These are phyloP conservation scores for Prunus mira DNA, from an alignment of 306 rosid genomes.

Conservation along the genomic window DNA sequence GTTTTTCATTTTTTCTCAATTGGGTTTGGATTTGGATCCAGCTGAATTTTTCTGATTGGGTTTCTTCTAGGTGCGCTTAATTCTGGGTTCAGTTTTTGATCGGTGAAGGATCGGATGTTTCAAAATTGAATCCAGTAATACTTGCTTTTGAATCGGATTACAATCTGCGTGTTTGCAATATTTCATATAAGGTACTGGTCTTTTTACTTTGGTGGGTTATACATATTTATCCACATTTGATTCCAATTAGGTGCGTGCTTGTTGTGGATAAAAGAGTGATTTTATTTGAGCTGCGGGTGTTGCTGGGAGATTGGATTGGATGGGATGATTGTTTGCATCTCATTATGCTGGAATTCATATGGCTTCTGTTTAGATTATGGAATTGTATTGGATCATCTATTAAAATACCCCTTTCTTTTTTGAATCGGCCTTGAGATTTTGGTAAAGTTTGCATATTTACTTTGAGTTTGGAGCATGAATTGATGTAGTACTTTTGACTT, in stretches of 20 bases:
- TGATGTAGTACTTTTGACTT: slow-evolving; percentile 34
- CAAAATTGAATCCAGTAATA: slow-evolving; percentile 53
- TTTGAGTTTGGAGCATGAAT: slow-evolving; percentile 20
- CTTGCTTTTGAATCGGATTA: slow-evolving; percentile 44
- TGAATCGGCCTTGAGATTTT: slow-evolving; percentile 14
- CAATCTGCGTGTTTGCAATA: slow-evolving; percentile 43
- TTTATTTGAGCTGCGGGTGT: slow-evolving; percentile 29
- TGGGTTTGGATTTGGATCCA: slow-evolving; percentile 54
- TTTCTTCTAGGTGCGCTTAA: slow-evolving; percentile 47
- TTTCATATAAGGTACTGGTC: slow-evolving; percentile 41
- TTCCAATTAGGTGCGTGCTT: slow-evolving; percentile 17
- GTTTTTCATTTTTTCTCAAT: slow-evolving; percentile 46
- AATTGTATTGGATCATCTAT: slow-evolving; percentile 43
- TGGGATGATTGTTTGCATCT: slow-evolving; percentile 24
- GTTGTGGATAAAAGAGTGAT: slow-evolving; percentile 13
- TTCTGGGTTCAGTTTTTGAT: slow-evolving; percentile 55
- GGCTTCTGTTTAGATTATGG: slow-evolving; percentile 17
- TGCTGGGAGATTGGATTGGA: slow-evolving; percentile 20
- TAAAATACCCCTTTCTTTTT: slow-evolving; percentile 4
- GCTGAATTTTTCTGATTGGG: slow-evolving; percentile 32
- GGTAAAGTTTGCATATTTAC: slow-evolving; percentile 8
- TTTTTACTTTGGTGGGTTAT: slow-evolving; percentile 15
- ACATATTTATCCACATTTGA: slow-evolving; percentile 37
- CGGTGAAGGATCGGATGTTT: slow-evolving; percentile 74
- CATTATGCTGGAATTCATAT: slow-evolving; percentile 16